These are phyloP conservation scores for Fusarium fujikuroi DNA, from an alignment of 2,329 filamentous ascomycete species.

Conservation along the genomic window DNA sequence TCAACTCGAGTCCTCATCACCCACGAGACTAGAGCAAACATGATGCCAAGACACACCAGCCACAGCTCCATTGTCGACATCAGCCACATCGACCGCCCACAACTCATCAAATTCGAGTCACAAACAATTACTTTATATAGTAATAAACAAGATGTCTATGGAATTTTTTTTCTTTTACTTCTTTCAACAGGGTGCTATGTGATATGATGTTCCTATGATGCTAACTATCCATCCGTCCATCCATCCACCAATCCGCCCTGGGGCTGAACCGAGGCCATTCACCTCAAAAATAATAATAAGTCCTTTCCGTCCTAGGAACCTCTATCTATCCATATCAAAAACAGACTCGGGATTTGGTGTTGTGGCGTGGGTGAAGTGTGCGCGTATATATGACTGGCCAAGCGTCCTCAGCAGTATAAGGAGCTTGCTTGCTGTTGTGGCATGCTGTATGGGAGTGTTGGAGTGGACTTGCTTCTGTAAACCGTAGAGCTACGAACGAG, in stretches of 20 bases:
- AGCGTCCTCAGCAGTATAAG: conserved; percentile 28
- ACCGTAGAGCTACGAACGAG: conserved; percentile 24
- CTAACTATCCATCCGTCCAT: conserved; percentile 44
- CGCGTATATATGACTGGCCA: conserved; percentile 18
- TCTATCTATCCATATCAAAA: conserved; percentile 39
- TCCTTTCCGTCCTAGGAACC: conserved; percentile 32
- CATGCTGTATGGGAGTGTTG: conserved; percentile 33
- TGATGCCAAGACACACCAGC: conserved; percentile 5
- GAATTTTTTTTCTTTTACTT: conserved; percentile 42
- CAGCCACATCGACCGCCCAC: conserved; percentile 26
- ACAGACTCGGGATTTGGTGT: conserved; percentile 30
- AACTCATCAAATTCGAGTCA: neutral
- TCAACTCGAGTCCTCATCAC: neutral
- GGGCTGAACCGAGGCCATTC: conserved; percentile 29
- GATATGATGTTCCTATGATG: conserved; percentile 42
- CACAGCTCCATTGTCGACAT: conserved; percentile 5
- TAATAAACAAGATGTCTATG: conserved; percentile 30
- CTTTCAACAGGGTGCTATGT: conserved; percentile 41
- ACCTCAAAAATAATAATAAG: conserved; percentile 22
- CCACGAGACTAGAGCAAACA: neutral
- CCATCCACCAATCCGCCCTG: conserved; percentile 33
- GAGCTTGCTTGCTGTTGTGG: conserved; percentile 37
- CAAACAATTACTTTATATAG: neutral
- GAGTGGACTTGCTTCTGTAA: conserved; percentile 17
- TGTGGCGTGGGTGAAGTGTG: conserved; percentile 32